Evolutionary conservation across 257 asterid genomes (phyloP), one percentile per base, ranked within the genome.

Genomic region (Fraxinus excelsior): DNA sequence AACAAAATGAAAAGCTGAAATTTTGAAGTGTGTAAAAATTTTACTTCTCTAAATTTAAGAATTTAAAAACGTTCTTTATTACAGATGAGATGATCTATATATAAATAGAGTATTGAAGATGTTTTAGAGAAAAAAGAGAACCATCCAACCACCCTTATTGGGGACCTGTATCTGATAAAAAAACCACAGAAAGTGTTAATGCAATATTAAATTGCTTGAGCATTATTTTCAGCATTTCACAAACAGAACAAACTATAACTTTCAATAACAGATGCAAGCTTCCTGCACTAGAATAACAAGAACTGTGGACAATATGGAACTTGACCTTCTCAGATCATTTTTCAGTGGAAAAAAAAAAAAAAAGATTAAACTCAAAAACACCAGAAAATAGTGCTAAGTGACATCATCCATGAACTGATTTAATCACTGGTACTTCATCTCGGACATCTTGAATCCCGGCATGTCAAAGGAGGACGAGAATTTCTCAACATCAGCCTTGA

Each of bases 361-460:
- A 13, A 13, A 9, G 16, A 72, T 18, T 23, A 0, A 16, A 28
- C 72, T 67, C 28, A 42, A 71, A 40, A 23, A 44, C 58, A 42
- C 37, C 62, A 71, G 49, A 40, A 70, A 40, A 70, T 40, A 38
- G 62, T 26, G 40, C 9, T 13, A 42, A 40, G 23, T 23, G n/a
- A 67, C 79, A 71, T 44, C 37, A 80, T 12, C 58, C 66, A 46
- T 74, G 46, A 11, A 58, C 73, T 16, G 56, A 51, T 74, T 88
- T 82, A 90, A 75, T 89, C 90, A 53, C 89, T 91, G 76, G 92
- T 91, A 95, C 89, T 95, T 93, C 98, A 91, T 93, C 81, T 95
- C 97, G 7, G 97, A 85, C 86, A 85, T 86, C 88, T 89, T 88
- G 91, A 93, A 93, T 53, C 98, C 98, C 0, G 99, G 97, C 97